These are phyloP conservation scores for Plasmopara viticola DNA, from an alignment of 352 stramenopile genomes.

Conservation along the genomic window DNA sequence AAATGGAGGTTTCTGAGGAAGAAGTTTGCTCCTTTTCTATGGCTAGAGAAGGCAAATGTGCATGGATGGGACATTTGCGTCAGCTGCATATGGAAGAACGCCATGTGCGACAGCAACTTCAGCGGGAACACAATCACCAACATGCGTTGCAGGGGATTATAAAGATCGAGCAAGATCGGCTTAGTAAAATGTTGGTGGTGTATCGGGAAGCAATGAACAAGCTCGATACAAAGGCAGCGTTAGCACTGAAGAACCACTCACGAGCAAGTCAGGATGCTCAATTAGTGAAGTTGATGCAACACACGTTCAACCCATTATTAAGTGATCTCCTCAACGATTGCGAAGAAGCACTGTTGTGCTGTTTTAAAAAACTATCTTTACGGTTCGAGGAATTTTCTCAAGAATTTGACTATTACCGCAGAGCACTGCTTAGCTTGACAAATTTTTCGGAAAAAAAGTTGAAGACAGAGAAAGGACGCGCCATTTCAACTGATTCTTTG, in stretches of 20 bases:
- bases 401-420: conserved; percentile 77
- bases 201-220: conserved; percentile 56
- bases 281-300: conserved; percentile 59
- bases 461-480: conserved; percentile 9
- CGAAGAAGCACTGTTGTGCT: conserved; percentile 60
- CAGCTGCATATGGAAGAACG: conserved; percentile 52
- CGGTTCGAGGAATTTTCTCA: conserved; percentile 71
- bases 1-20: conserved; percentile 61
- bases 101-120: conserved; percentile 45
- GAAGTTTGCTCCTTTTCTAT: conserved; percentile 45
- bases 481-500: conserved; percentile 9
- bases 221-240: conserved; percentile 37
- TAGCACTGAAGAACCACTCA: conserved; percentile 45
- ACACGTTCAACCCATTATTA: conserved; percentile 65
- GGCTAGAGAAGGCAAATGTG: conserved; percentile 18
- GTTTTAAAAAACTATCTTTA: conserved; percentile 49
- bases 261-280: conserved; percentile 55
- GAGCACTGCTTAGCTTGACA: conserved; percentile 44
- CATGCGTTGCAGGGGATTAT: conserved; percentile 60
- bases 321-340: conserved; percentile 57
- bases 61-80: conserved; percentile 47
- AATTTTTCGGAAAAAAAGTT: conserved; percentile 12
- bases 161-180: conserved; percentile 62
- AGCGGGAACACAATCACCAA: conserved; percentile 47
- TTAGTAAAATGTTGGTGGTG: conserved; percentile 44